Conservation (phyloP, 169 alveolate species). For the Cryptosporidium sp. region DNA sequence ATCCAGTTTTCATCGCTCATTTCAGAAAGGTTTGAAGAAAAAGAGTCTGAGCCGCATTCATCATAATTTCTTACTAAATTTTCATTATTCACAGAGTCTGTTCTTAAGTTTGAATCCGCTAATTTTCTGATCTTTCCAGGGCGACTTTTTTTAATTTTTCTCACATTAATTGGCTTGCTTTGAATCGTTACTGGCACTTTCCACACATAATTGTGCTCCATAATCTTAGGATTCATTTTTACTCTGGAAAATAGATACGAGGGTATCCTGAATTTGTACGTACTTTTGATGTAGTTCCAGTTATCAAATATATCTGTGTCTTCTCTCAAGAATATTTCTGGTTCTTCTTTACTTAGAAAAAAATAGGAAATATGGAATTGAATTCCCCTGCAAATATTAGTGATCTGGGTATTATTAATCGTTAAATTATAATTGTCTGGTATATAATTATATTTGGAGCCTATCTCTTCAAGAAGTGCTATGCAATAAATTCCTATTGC, state of each 20-base stretch:
- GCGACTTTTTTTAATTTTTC: background rate
- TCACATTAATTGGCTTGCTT: background rate
- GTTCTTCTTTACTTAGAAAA: conserved; percentile 15
- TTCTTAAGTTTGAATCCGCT: background rate
- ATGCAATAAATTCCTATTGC: conserved; percentile 27
- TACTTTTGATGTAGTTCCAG: conserved; percentile 39
- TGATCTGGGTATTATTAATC: background rate
- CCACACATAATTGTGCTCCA: background rate
- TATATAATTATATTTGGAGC: background rate
- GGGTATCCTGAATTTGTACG: conserved; percentile 25
- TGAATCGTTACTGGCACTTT: background rate
- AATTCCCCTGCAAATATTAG: conserved; percentile 20
- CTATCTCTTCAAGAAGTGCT: conserved; percentile 20
- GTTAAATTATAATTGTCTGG: background rate
- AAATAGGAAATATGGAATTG: conserved; percentile 52
- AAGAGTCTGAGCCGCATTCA: background rate
- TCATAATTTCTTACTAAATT: background rate
- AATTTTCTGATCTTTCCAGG: background rate
- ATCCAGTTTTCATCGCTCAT: background rate
- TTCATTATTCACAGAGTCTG: background rate
- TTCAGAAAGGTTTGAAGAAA: background rate
- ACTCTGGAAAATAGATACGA: conserved; percentile 20
- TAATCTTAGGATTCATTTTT: background rate
- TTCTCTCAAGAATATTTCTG: background rate
- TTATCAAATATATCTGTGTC: conserved; percentile 4